Evolutionary conservation across 495 filamentous ascomycete genomes (phyloP).

Genomic region (Neurospora sp.): DNA sequence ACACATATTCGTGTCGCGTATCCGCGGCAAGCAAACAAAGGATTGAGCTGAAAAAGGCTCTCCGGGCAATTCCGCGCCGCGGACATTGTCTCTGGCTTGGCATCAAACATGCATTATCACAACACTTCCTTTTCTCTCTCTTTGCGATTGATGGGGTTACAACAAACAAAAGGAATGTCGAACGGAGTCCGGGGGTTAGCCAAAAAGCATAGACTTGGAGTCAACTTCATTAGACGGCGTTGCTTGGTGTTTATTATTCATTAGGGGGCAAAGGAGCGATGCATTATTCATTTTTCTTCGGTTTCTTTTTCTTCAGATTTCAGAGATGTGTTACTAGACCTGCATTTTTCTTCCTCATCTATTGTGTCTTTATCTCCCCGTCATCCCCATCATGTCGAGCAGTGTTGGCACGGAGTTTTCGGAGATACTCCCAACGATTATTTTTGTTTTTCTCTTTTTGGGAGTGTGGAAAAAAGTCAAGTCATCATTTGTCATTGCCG

Average conservation of each 20-base stretch:
- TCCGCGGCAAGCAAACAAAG: constrained; percentile 1
- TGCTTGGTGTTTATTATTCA: neutral
- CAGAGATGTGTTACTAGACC: neutral
- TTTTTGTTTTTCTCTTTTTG: neutral
- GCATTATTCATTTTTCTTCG: neutral
- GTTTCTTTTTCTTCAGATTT: neutral
- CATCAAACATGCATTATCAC: neutral
- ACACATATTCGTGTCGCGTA: neutral
- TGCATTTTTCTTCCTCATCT: neutral
- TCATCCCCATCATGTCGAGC: neutral
- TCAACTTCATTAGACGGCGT: neutral
- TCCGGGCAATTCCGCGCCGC: neutral
- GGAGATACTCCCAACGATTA: neutral
- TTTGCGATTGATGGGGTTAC: neutral
- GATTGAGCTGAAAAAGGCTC: neutral
- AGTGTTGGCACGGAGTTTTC: neutral
- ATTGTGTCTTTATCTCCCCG: neutral
- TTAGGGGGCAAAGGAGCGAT: neutral
- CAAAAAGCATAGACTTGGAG: neutral
- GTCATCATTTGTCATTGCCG: neutral
- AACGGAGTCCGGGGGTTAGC: neutral
- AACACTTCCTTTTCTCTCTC: neutral
- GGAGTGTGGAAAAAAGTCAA: neutral
- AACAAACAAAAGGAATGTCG: constrained; percentile 4
- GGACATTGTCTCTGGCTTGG: neutral